Base-by-base conservation (phyloP, 2,329 filamentous ascomycete genomes). In the Teratosphaeria pseudoeucalypti region DNA sequence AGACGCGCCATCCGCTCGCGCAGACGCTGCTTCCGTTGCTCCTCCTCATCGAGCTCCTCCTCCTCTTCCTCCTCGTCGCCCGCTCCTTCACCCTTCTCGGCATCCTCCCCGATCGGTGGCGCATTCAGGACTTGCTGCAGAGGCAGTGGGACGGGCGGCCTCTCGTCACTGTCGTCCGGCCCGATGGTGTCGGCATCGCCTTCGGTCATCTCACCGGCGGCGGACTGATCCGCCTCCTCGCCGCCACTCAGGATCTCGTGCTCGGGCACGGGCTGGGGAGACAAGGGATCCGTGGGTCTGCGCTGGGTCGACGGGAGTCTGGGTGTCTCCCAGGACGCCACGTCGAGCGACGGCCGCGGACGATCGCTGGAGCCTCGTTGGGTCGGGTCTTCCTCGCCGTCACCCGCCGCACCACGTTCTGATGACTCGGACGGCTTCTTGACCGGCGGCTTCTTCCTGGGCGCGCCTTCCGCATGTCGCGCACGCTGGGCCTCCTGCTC, bases 1-100 rank as follows among this genome's bases (percentile, higher is more conserved):
- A 71, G 90, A 85, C 87, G 96, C 54, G 94, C 94, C 90, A 99
- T 99, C 67, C 94, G 85, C 62, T 94, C 91, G 61, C 94, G 85
- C 34, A 99, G 80, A 72, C 96, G 92, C 75, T 96, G 86, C 71
- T 87, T 89, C 57, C 92, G 87, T 65, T 84, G 86, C 26, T 90
- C 81, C 72, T 99, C 94, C 0, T 91, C 90, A 68, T 97, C 92
- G 57, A 95, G 79, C 16, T 95, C 90, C 32, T 34, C 75, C 77
- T 12, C 77, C 23, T 23, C 23, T 54, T 79, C 78, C 58, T 80
- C 76, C 63, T 81, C 78, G 52, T 81, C 77, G 4, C 76, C 78
- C 56, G 78, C 76, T 64, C 79, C 73, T 49, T 60, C 57, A 6
- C 6, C 7, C 19, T 11, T n/a, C 19, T 43, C 43, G 2, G 16